phyloP scores from a whole-genome alignment of 805 yeast species.

The Metschnikowia sp. region DNA sequence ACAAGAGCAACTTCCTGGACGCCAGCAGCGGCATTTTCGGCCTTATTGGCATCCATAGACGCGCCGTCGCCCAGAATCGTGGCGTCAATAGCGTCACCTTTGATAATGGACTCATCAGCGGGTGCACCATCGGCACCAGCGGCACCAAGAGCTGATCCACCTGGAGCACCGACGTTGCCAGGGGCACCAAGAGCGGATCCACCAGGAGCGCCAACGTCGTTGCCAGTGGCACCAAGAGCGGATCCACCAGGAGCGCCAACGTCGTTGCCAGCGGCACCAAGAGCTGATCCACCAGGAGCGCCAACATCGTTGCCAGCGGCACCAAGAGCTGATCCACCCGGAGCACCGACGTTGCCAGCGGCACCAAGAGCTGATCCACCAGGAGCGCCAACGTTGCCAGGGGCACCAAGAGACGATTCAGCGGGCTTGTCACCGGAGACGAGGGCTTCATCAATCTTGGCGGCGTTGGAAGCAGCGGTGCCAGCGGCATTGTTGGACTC shows the following conservation, averaged over 20 bases:
- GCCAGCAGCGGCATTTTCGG: not conserved
- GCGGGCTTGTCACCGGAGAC: too few relatives aligned
- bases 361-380: not conserved
- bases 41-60: too few relatives aligned
- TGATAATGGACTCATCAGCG: too few relatives aligned
- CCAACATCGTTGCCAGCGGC: not conserved
- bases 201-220: too few relatives aligned
- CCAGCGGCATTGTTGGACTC: too few relatives aligned
- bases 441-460: too few relatives aligned
- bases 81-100: too few relatives aligned
- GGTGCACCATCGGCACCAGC: not conserved
- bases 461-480: too few relatives aligned
- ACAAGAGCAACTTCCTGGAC: constrained; percentile 3
- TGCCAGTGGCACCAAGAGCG: not conserved
- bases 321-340: not conserved
- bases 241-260: not conserved
- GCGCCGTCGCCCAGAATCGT: not conserved
- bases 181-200: not conserved
- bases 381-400: not conserved
- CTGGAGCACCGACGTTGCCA: not conserved
- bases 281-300: not conserved
- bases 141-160: not conserved
- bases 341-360: not conserved
- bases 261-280: not conserved
- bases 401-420: not conserved